Percentiles rank a stretch among this genome's conserved stretches.
Conservation (phyloP, 2,329 filamentous ascomycete species). For the Fonsecaea monophora region DNA sequence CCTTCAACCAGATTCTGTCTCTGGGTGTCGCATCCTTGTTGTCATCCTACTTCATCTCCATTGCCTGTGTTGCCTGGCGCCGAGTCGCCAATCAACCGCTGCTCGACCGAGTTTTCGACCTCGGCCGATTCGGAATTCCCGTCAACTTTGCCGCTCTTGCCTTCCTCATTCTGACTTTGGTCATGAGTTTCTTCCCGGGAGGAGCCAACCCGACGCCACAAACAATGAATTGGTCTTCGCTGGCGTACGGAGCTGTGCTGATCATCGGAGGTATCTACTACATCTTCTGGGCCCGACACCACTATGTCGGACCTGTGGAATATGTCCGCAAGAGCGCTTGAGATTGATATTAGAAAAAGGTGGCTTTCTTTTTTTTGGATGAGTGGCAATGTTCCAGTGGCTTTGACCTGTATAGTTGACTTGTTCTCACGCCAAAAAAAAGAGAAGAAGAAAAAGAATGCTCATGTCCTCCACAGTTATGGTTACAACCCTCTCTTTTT, state of each 20-base stretch:
- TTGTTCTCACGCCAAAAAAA: background rate
- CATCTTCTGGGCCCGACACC: conserved; percentile 44
- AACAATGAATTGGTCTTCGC: conserved; percentile 59
- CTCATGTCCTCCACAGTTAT: background rate
- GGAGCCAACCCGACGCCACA: conserved; percentile 46
- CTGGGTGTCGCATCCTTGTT: conserved; percentile 57
- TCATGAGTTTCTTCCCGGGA: conserved; percentile 54
- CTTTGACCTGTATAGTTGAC: background rate
- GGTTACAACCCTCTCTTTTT: background rate
- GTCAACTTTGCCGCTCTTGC: conserved; percentile 48
- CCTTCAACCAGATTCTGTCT: conserved; percentile 61
- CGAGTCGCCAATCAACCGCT: conserved; percentile 46
- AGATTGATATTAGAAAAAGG: conserved; percentile 3
- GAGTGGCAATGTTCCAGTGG: background rate
- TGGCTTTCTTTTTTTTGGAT: background rate
- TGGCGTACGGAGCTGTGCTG: conserved; percentile 52
- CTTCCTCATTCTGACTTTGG: conserved; percentile 16
- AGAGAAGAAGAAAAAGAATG: background rate
- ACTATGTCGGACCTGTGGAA: conserved; percentile 46
- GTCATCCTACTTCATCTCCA: conserved; percentile 59
- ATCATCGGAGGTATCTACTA: conserved; percentile 51
- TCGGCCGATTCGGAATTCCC: conserved; percentile 53
- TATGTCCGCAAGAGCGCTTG: conserved; percentile 27
- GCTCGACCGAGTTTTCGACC: conserved; percentile 50
- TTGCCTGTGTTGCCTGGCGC: conserved; percentile 51